Evolutionary conservation across 2,329 filamentous ascomycete genomes (phyloP), one percentile per base, ranked within the genome.

Genomic region (Trichoderma atroviride): DNA sequence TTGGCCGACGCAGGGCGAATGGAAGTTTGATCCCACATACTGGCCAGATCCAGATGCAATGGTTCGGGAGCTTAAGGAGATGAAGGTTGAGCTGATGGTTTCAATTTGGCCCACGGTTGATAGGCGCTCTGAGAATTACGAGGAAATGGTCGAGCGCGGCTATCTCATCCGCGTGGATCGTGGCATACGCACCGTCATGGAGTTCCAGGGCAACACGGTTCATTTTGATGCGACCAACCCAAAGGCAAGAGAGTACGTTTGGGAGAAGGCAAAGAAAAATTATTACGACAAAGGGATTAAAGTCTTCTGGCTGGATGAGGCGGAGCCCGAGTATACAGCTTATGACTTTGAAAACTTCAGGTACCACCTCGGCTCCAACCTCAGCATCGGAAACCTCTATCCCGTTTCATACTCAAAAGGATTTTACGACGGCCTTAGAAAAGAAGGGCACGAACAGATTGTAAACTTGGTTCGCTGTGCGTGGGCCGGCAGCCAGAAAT

Each of bases 91-190:
- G 74, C 81, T 91, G 3, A 91, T 91, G 88, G 87, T 91, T 0
- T 90, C 88, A 0, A 85, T 91, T 72, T 91, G 89, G 89, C 89
- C 89, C 0, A 91, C 88, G 0, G 88, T 91, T 1, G 87, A 91
- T 65, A 83, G 81, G 14, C 74, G 76, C 2, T 88, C 85, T 0
- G 85, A 88, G 53, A 90, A 90, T 75, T 91, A 85, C 73, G 73
- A 82, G 0, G 85, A 90, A 71, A 90, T 91, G 87, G 78, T 89
- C 0, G 86, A 88, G 68, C 81, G 83, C 11, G 89, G 89, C 0
- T 81, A 86, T 4, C 82, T 91, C 2, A 88, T 91, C 70, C 84
- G 87, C 0, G 82, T 81, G 10, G 89, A 91, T 70, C 83, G 88
- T 6, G 89, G 89, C 1, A 79, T 88, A 27, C 82, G 87, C 0